Evolutionary conservation across 345 rosid species (phyloP).

Genomic region (Triadica sebifera): DNA sequence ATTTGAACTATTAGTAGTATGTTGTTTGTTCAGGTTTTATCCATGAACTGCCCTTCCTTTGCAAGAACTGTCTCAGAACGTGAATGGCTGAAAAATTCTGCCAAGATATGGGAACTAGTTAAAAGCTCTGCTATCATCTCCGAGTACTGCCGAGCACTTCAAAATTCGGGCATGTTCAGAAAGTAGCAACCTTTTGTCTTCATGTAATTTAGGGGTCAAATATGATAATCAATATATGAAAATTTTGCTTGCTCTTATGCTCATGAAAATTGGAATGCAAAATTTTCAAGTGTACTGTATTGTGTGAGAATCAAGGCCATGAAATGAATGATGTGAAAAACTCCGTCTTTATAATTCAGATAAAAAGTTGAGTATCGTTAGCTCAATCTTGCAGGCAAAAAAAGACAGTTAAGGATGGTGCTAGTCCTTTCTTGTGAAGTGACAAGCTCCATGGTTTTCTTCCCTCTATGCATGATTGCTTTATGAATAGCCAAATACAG

Average conservation of each 20-base stretch:
- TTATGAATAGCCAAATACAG: no score
- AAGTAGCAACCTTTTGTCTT: slow-evolving; percentile 30
- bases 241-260: neutral
- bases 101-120: slow-evolving; percentile 80
- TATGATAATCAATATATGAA: neutral
- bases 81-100: slow-evolving; percentile 73
- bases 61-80: slow-evolving; percentile 65
- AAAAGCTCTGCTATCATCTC: slow-evolving; percentile 60
- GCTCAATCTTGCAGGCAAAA: no score
- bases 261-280: neutral
- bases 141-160: slow-evolving; percentile 56
- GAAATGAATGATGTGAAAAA: neutral
- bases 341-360: no score
- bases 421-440: no score
- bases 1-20: neutral
- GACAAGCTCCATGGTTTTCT: no score
- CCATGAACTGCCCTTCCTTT: slow-evolving; percentile 54
- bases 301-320: neutral
- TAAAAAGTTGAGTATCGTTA: no score
- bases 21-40: slow-evolving; percentile 48
- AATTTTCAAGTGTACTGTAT: neutral
- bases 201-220: neutral
- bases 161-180: slow-evolving; percentile 60
- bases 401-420: no score
- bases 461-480: no score